Evolutionary conservation across 148 eudicot species (phyloP).

Genomic region (Camellia japonica): DNA sequence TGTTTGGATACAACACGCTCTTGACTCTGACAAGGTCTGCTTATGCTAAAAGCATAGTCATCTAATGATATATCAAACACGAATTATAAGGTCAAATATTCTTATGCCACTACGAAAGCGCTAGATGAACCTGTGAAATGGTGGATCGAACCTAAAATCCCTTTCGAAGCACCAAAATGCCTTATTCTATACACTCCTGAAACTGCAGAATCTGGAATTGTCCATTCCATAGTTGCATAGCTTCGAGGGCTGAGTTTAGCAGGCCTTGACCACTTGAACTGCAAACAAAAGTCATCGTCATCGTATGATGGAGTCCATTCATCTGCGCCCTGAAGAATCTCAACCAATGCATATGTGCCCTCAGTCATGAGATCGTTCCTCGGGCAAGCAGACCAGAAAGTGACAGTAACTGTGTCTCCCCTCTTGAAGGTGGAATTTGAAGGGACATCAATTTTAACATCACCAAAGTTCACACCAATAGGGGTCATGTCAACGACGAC

Average conservation of each 20-base stretch:
- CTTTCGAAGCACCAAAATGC: constrained; percentile 92
- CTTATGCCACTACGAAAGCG: constrained; percentile 72
- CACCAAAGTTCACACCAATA: constrained; percentile 61
- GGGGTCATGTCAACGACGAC: constrained; percentile 72
- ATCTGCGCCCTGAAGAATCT: constrained; percentile 58
- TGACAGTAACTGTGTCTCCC: constrained; percentile 61
- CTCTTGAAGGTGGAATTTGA: constrained; percentile 59
- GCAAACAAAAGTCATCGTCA: constrained; percentile 84
- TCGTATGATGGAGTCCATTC: constrained; percentile 79
- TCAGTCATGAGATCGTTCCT: constrained; percentile 94
- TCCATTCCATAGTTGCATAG: constrained; percentile 83
- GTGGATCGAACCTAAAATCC: constrained; percentile 60
- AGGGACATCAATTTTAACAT: constrained; percentile 54
- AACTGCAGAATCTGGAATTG: constrained; percentile 58
- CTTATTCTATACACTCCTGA: constrained; percentile 78
- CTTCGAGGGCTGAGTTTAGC: constrained; percentile 63
- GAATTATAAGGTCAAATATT: background rate
- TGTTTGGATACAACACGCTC: too few species aligned
- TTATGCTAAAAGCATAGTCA: background rate
- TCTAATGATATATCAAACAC: background rate
- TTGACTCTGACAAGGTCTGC: too few species aligned
- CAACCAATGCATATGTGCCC: constrained; percentile 84
- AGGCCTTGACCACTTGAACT: constrained; percentile 91
- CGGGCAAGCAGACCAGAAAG: constrained; percentile 87
- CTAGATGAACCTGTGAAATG: constrained; percentile 86